Conservation (phyloP, 2,329 filamentous ascomycete genomes). For the Talaromyces sp. region DNA sequence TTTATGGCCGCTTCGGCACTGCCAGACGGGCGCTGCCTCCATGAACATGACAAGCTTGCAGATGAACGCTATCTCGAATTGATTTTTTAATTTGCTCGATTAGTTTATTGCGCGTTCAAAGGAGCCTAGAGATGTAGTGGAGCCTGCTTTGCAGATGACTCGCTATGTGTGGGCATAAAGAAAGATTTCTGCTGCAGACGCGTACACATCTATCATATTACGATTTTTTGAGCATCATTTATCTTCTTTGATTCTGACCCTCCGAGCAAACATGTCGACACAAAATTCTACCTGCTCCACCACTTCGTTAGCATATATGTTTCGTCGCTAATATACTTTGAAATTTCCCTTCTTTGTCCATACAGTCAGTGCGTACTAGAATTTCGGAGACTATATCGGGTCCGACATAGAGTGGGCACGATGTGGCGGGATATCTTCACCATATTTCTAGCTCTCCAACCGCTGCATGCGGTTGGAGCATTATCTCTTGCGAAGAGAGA, state of each 20-base stretch:
- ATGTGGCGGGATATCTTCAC: slow-evolving; percentile 25
- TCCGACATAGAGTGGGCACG: neutral
- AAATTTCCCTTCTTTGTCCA: neutral
- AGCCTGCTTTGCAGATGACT: neutral
- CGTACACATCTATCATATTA: slow-evolving; percentile 7
- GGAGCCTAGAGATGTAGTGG: slow-evolving; percentile 6
- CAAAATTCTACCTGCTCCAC: neutral
- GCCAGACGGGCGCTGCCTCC: neutral
- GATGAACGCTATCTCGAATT: neutral
- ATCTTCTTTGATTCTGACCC: neutral
- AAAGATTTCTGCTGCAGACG: neutral
- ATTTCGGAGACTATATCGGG: neutral
- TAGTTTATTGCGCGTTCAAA: neutral
- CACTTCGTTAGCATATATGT: neutral
- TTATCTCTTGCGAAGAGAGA: slow-evolving; percentile 20
- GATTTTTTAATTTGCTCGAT: neutral
- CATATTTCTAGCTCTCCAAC: slow-evolving; percentile 22
- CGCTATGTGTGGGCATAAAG: slow-evolving; percentile 5
- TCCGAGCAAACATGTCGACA: slow-evolving; percentile 8
- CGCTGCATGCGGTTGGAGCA: slow-evolving; percentile 18
- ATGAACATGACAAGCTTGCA: neutral
- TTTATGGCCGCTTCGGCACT: neutral
- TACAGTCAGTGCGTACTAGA: neutral
- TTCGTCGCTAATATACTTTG: neutral
- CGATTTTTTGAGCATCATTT: neutral